Base-by-base conservation (phyloP, 148 eudicot genomes). In the Chenopodium formosanum region DNA sequence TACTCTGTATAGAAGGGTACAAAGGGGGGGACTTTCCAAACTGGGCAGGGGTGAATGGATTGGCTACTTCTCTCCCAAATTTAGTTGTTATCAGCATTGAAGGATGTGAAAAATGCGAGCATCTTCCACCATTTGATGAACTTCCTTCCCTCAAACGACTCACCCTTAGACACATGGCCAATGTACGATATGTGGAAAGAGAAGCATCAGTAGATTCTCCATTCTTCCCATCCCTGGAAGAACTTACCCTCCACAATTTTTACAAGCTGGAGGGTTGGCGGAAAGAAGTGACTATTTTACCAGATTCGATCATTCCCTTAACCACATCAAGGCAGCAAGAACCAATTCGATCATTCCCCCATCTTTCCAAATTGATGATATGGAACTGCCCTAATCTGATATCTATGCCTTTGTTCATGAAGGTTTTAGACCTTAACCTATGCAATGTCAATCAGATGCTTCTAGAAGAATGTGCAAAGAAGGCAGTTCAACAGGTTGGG, bases 101-200 rank as follows among this genome's bases (percentile, higher is more conserved):
- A 75, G 82, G 86, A 17, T 83, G 86, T 67, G 64, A 81, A 17
- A 44, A 83, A 79, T 83, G 86, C 29, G 12, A 75, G 70, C 75
- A 68, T 80, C 80, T 80, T 62, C 86, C 86, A 60, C 83, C 83
- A 46, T 84, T 84, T 80, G 86, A 80, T 27, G 34, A 76, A 48
- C 70, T 84, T 47, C 50, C 50, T 32, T 12, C 19, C 2, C 86
- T 84, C 76, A 80, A 47, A 76, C 27, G 34, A 62, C 83, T 84
- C 80, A 84, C 80, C 29, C 86, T 84, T 4, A 75, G 86, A 63
- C 86, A 84, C 80, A 84, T 84, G 86, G 80, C 76, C 68, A 80
- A 76, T 29, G 83, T 84, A 34, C 47, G 37, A 48, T 75, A 20
- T 12, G 66, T 80, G 40, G 79, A 84, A 50, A 32, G 19, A 14